Percentiles rank a stretch among this genome's conserved stretches.
Evolutionary conservation across 1,284 basidiomycete genomes (phyloP).

Genomic region (Cutaneotrichosporon dermatis): DNA sequence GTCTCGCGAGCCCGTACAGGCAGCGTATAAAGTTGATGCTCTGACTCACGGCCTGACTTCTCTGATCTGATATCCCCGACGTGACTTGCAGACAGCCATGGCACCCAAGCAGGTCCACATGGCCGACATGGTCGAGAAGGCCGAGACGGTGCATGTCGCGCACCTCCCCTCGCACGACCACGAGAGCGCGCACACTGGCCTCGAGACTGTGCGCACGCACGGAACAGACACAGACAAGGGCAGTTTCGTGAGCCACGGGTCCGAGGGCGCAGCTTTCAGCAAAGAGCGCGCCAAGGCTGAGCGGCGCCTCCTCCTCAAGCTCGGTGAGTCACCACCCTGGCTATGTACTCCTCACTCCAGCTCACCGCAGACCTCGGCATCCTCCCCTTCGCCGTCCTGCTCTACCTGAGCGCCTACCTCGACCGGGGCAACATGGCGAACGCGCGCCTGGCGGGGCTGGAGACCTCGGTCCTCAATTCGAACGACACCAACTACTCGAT

Average conservation of each 20-base stretch:
- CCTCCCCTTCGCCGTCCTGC: constrained; percentile 48
- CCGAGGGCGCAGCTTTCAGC: constrained; percentile 29
- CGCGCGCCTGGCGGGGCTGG: constrained; percentile 44
- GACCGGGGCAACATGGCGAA: constrained; percentile 49
- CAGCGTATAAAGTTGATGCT: too few species aligned
- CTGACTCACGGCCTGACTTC: too few species aligned
- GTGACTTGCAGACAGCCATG: not conserved
- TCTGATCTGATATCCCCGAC: not conserved
- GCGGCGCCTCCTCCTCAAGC: constrained; percentile 63
- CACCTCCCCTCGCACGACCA: not conserved
- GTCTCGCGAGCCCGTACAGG: too few species aligned
- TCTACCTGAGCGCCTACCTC: constrained; percentile 51
- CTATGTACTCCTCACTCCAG: too few species aligned
- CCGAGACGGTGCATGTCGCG: constrained; percentile 3
- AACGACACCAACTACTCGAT: constrained; percentile 47
- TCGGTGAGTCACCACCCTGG: constrained; percentile 45
- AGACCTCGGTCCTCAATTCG: constrained; percentile 36
- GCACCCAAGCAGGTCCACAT: constrained; percentile 7
- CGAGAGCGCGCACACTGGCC: not conserved
- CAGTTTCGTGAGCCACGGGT: constrained; percentile 30
- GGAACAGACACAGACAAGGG: constrained; percentile 30
- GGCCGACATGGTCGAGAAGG: not conserved
- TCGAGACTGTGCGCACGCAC: too few species aligned
- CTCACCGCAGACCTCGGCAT: constrained; percentile 37
- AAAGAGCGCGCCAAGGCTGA: constrained; percentile 22